Evolutionary conservation across 1,284 basidiomycete genomes (phyloP), one percentile per base, ranked within the genome.

Genomic region (Malassezia caprae): DNA sequence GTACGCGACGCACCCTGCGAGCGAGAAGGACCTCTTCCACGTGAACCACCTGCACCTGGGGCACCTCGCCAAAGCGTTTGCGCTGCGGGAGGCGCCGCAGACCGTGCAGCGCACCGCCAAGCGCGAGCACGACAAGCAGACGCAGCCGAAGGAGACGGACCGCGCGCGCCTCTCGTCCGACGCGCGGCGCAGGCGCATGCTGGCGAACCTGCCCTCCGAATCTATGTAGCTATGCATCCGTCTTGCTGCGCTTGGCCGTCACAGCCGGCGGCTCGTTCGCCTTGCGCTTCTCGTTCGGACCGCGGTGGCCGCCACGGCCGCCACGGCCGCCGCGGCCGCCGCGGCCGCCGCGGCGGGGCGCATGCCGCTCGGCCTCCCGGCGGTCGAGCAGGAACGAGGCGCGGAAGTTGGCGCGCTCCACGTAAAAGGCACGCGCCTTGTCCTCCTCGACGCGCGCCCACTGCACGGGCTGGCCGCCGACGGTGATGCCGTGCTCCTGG

Each of bases 1-100:
- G 0, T 99, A 98, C 76, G 88, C 94, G 8, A 99, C 94, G 0
- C 94, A 99, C 77, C 91, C 93, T 0, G 82, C 87, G 4, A 84
- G 85, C 59, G 94, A 98, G 75, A 96, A 96, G 68, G 83, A 87
- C 60, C 88, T 94, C 56, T 98, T 99, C 79, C 90, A 96, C 76
- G 84, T 96, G 52, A 85, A 87, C 30, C 82, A 90, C 64, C 79
- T 98, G 8, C 94, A 99, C 73, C 81, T 96, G 37, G 94, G 94
- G 1, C 94, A 99, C 78, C 77, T 98, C 21, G 93, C 94, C 34
- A 98, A 99, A 76, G 83, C 90, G 0, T 99, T 98, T 71, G 90
- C 89, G 0, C 80, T 98, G 48, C 84, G 94, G 32, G 93, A 96
- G 60, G 88, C 93, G 1, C 94, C 94, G 0, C 85, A 81, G 27